phyloP scores from a whole-genome alignment of 192 early-diverging fungal genomes.

The Coemansia sp. region DNA sequence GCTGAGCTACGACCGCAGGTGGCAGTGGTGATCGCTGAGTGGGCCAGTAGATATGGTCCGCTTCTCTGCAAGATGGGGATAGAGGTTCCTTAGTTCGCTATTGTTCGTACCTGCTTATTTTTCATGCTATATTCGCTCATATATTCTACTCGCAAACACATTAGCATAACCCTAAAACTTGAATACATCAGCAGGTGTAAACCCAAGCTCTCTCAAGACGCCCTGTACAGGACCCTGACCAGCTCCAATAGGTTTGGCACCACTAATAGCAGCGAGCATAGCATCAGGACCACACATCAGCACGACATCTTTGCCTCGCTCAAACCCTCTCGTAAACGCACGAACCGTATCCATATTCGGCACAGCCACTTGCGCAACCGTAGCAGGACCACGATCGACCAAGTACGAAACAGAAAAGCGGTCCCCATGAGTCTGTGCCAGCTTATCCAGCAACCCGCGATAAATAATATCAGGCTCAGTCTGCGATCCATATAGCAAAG shows the following conservation, averaged over 20 bases:
- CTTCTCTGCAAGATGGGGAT: too few species aligned
- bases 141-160: too few species aligned
- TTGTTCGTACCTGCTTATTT: too few species aligned
- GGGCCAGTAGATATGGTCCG: too few species aligned
- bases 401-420: conserved; percentile 58
- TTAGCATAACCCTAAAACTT: too few species aligned
- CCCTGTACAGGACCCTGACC: conserved; percentile 64
- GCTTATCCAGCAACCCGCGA: conserved; percentile 58
- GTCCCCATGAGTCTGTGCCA: conserved; percentile 45
- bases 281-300: conserved; percentile 68
- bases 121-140: too few species aligned
- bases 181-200: conserved; percentile 59
- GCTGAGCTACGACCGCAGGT: too few species aligned
- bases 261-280: conserved; percentile 64
- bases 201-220: conserved; percentile 58
- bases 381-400: conserved; percentile 43
- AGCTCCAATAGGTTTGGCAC: conserved; percentile 53
- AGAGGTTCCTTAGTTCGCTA: too few species aligned
- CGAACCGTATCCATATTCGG: conserved; percentile 22
- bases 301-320: conserved; percentile 39
- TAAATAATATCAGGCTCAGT: conserved; percentile 59
- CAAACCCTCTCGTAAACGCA: conserved; percentile 45
- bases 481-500: conserved; percentile 39
- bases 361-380: conserved; percentile 1
- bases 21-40: too few species aligned